Evolutionary conservation across 305 asterid genomes (phyloP), one percentile per base, ranked within the genome.

Genomic region (Solanum chacoense): DNA sequence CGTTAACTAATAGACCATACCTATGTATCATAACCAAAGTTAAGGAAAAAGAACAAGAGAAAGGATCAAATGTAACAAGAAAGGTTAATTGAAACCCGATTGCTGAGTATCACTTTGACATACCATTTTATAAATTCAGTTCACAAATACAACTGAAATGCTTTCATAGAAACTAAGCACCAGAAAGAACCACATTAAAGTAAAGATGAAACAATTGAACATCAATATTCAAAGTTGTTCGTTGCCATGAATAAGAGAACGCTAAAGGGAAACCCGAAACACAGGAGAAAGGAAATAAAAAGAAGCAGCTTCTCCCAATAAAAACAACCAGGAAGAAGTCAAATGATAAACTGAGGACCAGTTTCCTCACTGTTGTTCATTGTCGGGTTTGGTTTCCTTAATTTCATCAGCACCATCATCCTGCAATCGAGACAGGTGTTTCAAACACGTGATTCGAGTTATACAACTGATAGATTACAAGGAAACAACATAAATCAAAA

Each of bases 371-470:
- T 77, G 86, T 87, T 87, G 89, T 38, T 87, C 89, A n/a, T n/a
- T 79, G 31, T 87, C 89, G 11, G 50, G 29, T 69, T 87, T 87
- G 42, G 78, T 76, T 76, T 87, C 89, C 85, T 87, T 87, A 38
- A 87, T 87, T 69, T 87, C 89, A 76, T 87, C 89, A 16, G 89
- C 38, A 11, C 89, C 89, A 35, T 87, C 89, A 55, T 87, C 89
- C 89, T 87, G 74, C 77, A 77, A 11, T n/a, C 9, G 20, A 26
- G 1, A 32, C 67, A 75, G 32, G 65, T 40, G 1, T 11, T 1
- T 22, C 34, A 50, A 35, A 20, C 63, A 55, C 42, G 1, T 32
- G 36, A 87, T 2, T 8, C 26, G 31, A 31, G 50, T 35, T 4
- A 9, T 45, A 9, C 32, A 6, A 78, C 1, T 31, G 1, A 74